Evolutionary conservation across 2,329 filamentous ascomycete genomes (phyloP), one percentile per base, ranked within the genome.

Genomic region (Blastomyces parvus): DNA sequence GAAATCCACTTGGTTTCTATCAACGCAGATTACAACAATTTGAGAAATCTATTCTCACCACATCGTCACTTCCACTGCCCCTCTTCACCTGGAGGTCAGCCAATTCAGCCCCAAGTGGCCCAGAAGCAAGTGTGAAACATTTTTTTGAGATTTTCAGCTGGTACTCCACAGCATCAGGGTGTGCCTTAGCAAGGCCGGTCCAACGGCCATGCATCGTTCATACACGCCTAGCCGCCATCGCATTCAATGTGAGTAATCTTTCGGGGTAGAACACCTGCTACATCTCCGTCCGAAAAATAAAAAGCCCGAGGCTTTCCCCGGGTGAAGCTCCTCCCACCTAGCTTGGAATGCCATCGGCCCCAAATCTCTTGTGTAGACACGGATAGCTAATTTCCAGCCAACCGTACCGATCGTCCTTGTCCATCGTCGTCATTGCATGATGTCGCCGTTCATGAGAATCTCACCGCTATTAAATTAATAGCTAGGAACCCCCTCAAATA

Each of bases 231-330:
- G 19, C 46, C 30, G 46, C 36, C 59, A 42, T 5, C 7, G 30
- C 33, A 33, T 53, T 30, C 59, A 53, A 55, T 19, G 46, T 33
- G n/a, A 46, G 30, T 53, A 17, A 53, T 36, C 25, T 4, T 19
- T 53, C 3, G 19, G 22, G 33, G 27, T 11, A 38, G 30, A 55
- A 30, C 36, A 38, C 27, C 46, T 1, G 11, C 38, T 14, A 17
- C 33, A 61, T 46, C 17, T 33, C 59, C 36, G n/a, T 61, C 59
- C 46, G 33, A 25, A 61, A 42, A 27, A 55, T 19, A 33, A 61
- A 61, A 42, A 30, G 27, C 11, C 3, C 59, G 44, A 27, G 19
- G 17, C 19, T n/a, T 55, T 40, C 25, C 48, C 48, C 48, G 30
- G 8, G 11, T 33, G 3, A 40, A 42, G 14, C 1, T 46, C 19